Evolutionary conservation across 2,329 filamentous ascomycete genomes (phyloP).

Genomic region (Clarireedia monteithiana): DNA sequence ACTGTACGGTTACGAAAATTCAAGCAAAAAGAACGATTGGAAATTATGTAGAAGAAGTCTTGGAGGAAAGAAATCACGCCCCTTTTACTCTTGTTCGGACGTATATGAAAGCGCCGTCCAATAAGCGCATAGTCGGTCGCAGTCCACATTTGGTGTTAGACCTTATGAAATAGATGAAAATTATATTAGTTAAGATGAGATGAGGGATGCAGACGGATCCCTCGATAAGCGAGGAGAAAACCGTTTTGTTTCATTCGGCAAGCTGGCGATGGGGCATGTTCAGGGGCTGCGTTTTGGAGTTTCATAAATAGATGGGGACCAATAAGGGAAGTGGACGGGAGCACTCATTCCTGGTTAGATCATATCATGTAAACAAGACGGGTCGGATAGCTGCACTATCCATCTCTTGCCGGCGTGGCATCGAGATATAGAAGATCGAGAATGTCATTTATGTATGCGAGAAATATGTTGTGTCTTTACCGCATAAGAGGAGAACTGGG

Average conservation of each 20-base stretch:
- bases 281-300: background rate
- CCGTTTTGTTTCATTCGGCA: background rate
- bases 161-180: constrained; percentile 2
- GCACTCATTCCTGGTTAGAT: too few relatives aligned
- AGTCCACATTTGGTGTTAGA: background rate
- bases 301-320: background rate
- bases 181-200: constrained; percentile 5
- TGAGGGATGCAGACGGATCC: background rate
- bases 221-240: constrained; percentile 2
- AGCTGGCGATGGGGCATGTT: background rate
- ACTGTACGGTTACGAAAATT: background rate
- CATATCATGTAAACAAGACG: too few relatives aligned
- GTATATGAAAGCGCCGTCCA: background rate
- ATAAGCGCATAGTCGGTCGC: background rate
- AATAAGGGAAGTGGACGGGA: too few relatives aligned
- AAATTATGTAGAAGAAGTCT: background rate
- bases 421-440: too few relatives aligned
- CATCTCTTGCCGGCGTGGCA: too few relatives aligned
- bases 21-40: background rate
- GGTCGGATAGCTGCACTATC: too few relatives aligned
- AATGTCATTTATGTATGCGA: too few relatives aligned
- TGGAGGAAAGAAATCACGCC: background rate
- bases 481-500: too few relatives aligned
- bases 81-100: background rate
- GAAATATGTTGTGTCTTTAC: too few relatives aligned